Conservation (phyloP, 2,329 filamentous ascomycete genomes). For the Ascochyta viciae-villosae region DNA sequence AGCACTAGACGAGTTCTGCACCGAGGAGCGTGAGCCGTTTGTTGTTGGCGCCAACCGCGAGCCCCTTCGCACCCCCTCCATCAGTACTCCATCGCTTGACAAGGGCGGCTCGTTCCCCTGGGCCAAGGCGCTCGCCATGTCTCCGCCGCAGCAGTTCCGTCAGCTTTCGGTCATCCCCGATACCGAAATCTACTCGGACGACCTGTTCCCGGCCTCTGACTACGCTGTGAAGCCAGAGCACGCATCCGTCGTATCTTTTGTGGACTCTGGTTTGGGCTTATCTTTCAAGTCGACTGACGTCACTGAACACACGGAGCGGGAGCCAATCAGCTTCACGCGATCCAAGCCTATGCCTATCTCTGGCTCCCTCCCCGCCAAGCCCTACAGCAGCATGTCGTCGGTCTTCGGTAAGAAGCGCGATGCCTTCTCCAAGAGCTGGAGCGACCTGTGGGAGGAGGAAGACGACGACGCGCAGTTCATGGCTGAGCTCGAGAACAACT, state of each 20-base stretch:
- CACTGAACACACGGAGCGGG: conserved; percentile 47
- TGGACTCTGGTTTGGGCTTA: conserved; percentile 80
- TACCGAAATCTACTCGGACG: conserved; percentile 80
- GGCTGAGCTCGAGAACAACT: conserved; percentile 67
- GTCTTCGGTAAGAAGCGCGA: conserved; percentile 81
- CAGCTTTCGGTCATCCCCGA: conserved; percentile 87
- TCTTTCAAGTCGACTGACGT: conserved; percentile 74
- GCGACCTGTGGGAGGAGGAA: conserved; percentile 97
- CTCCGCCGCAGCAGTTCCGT: conserved; percentile 72
- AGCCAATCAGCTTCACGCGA: conserved; percentile 59
- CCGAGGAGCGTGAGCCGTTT: conserved; percentile 76
- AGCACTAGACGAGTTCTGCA: conserved; percentile 90
- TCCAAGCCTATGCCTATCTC: conserved; percentile 78
- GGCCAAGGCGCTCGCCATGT: conserved; percentile 87
- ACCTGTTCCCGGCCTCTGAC: conserved; percentile 81
- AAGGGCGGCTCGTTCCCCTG: conserved; percentile 85
- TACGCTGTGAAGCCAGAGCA: conserved; percentile 78
- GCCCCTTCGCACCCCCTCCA: conserved; percentile 91
- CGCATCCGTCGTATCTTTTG: conserved; percentile 81
- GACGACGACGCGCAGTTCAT: conserved; percentile 70
- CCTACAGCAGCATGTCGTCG: conserved; percentile 74
- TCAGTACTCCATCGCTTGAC: conserved; percentile 85
- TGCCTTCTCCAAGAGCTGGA: conserved; percentile 96
- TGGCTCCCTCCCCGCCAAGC: conserved; percentile 75
- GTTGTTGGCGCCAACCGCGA: conserved; percentile 87